Base-by-base conservation (phyloP, 345 rosid species). In the Citrus inodora region DNA sequence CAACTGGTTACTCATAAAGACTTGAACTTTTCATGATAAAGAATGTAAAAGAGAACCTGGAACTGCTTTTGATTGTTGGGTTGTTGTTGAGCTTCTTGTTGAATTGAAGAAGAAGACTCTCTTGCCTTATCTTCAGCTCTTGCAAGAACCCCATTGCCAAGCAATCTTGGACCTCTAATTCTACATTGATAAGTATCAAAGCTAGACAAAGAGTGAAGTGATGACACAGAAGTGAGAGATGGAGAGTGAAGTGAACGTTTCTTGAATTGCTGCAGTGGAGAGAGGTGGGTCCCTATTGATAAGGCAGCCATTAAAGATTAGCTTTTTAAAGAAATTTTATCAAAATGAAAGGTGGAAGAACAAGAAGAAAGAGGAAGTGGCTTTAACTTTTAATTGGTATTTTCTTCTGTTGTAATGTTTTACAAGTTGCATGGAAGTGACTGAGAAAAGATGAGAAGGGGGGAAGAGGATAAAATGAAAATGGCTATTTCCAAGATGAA, bases 41-140 rank as follows among this genome's bases (percentile, higher is more conserved):
- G 42, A 78, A 27, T n/a, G 38, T 0, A 73, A 19, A 78, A 38
- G 74, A 48, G 74, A 87, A 94, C 97, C 98, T 94, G 37, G 48
- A 88, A 83, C 82, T 82, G 84, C 10, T 86, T 38, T 24, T 85
- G 90, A 19, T 77, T 81, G 80, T 71, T 82, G 82, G 87, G 63
- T 83, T 71, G 85, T 48, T 71, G 78, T 73, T 71, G 83, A 75
- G 76, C 64, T 74, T 87, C 76, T 28, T 38, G 77, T 63, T 83
- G 84, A 69, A 61, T 60, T 53, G 90, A 59, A 30, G 92, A 76
- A 62, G 92, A 81, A 59, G 88, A 79, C 28, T 70, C 87, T 70
- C 79, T 83, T n/a, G 92, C 91, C 86, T 88, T 86, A 80, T 93
- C 91, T 87, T 93, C 97, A 48, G 95, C 95, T 79, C 92, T 87